Evolutionary conservation across 495 filamentous ascomycete genomes (phyloP), one percentile per base, ranked within the genome.

Genomic region (Trichoderma orchidacearum): DNA sequence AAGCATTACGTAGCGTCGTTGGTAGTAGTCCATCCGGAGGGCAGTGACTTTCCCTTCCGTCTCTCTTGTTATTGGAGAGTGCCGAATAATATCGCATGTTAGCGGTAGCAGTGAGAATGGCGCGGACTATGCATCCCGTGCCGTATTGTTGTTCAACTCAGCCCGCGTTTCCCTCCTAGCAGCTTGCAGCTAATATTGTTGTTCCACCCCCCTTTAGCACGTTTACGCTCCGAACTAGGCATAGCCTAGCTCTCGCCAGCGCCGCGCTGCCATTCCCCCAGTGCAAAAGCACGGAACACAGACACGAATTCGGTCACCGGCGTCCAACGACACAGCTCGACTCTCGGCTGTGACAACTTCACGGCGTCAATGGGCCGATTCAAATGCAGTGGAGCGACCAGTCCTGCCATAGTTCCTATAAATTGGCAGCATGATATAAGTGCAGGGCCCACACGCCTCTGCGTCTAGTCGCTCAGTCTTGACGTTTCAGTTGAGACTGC

Each of bases 161-260:
- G 18, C 18, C 41, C 41, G 41, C 41, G 41, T 48, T 27, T 25
- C 27, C 21, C 41, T 23, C 9, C 41, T 48, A 41, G 41, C 41
- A 27, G n/a, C 41, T 17, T 25, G 2, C 41, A 9, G 41, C 41
- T 17, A 48, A 17, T 48, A 48, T 48, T 48, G 27, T 48, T 48
- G 41, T 48, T 48, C 41, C 41, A 48, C 41, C 41, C 41, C 41
- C 41, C 41, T 48, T 48, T 48, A 27, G 41, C 41, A 48, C 41
- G 41, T 48, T 27, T 11, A 48, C 41, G 21, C 41, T 23, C 41
- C 41, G 21, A 13, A 48, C 41, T 17, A 48, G 41, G 41, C 41
- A 15, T 48, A 48, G 41, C n/a, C 32, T n/a, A 35, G 32, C 32
- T 35, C 32, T 35, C 32, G n/a, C 18, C 41, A 48, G 41, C 41